Evolutionary conservation across 768 basidiomycete species (phyloP).

Genomic region (Pleurotus platypus): DNA sequence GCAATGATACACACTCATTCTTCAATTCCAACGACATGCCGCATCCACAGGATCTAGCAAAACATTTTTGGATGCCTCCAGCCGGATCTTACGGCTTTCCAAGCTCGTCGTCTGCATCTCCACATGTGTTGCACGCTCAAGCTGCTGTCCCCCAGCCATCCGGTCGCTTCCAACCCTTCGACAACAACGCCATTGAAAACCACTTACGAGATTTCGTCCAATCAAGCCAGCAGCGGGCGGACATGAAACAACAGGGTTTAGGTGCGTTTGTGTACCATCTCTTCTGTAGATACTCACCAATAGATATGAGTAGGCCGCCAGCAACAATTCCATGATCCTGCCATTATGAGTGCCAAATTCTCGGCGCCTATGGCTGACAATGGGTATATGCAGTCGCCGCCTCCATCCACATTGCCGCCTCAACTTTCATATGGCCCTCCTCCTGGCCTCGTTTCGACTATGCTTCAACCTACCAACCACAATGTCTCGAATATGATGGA

Average conservation of each 20-base stretch:
- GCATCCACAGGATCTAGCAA: slow-evolving; percentile 28
- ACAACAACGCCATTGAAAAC: slow-evolving; percentile 61
- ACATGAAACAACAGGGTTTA: slow-evolving; percentile 12
- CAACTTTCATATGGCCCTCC: slow-evolving; percentile 54
- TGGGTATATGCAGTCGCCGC: slow-evolving; percentile 13
- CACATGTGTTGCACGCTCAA: slow-evolving; percentile 41
- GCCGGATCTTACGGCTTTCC: slow-evolving; percentile 14
- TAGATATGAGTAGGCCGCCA: no score
- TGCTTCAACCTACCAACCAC: slow-evolving; percentile 6
- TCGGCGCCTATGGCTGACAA: slow-evolving; percentile 23
- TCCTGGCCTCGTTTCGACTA: slow-evolving; percentile 46
- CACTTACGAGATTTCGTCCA: slow-evolving; percentile 76
- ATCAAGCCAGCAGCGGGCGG: slow-evolving; percentile 52
- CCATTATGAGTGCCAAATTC: slow-evolving; percentile 76
- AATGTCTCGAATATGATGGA: slow-evolving; percentile 15
- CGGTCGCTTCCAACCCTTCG: slow-evolving; percentile 54
- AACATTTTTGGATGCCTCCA: slow-evolving; percentile 7
- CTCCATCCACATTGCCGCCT: slow-evolving; percentile 27
- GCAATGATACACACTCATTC: slow-evolving; percentile 42
- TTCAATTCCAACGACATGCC: slow-evolving; percentile 33
- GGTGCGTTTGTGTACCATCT: neutral
- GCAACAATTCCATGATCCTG: slow-evolving; percentile 65
- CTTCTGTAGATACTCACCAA: no score
- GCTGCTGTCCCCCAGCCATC: slow-evolving; percentile 31
- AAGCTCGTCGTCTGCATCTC: slow-evolving; percentile 36